phyloP scores from a whole-genome alignment of 2,329 filamentous ascomycete species.

The Beauveria australis region DNA sequence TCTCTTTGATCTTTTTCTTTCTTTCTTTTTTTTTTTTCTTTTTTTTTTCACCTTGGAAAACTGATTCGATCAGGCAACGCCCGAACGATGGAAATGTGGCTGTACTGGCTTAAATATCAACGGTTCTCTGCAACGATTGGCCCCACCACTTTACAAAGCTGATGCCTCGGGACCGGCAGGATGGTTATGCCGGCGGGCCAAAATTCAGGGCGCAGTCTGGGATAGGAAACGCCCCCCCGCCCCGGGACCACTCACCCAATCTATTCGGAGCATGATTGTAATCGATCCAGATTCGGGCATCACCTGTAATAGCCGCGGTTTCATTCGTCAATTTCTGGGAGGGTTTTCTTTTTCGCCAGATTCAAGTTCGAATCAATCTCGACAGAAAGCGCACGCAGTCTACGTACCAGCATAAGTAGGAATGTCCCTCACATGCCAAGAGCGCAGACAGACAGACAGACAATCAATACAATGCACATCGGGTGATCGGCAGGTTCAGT shows the following conservation, averaged over 20 bases:
- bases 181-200: slow-evolving; percentile 1
- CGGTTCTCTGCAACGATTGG: background rate
- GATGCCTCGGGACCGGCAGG: slow-evolving; percentile 2
- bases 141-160: background rate
- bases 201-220: background rate
- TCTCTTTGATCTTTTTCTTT: background rate
- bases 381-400: too few species aligned
- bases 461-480: too few species aligned
- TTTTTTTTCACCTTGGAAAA: background rate
- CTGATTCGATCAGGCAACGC: background rate
- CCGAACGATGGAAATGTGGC: background rate
- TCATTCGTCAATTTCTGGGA: background rate
- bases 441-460: too few species aligned
- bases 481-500: too few species aligned
- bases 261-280: background rate
- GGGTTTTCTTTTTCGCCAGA: too few species aligned
- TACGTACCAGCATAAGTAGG: too few species aligned
- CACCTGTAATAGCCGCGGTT: background rate
- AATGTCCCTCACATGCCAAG: too few species aligned
- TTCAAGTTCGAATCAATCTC: too few species aligned
- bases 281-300: background rate
- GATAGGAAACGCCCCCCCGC: background rate
- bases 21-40: too few species aligned
- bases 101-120: background rate
- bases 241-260: background rate